Percentiles rank a stretch among this genome's conserved stretches.
Conservation (phyloP, 2,329 filamentous ascomycete genomes). For the Colletotrichum tabaci region DNA sequence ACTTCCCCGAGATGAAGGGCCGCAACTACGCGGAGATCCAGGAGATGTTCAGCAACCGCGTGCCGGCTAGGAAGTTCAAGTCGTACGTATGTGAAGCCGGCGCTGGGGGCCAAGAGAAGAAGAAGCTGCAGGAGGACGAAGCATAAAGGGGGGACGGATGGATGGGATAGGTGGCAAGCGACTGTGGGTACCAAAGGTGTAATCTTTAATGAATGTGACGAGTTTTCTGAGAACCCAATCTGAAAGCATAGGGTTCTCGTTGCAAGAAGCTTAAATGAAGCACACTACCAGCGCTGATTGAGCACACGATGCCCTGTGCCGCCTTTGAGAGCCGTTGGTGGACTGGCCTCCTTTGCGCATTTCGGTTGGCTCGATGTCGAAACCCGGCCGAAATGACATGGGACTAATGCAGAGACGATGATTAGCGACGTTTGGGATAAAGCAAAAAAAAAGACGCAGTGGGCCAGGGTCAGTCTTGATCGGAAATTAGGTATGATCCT, state of each 20-base stretch:
- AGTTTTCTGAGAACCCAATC: not conserved
- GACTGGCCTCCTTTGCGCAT: slow-evolving; percentile 12
- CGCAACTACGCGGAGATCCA: slow-evolving; percentile 43
- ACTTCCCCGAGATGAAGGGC: slow-evolving; percentile 42
- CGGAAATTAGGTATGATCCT: slow-evolving; percentile 37
- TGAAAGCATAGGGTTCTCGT: slow-evolving; percentile 15
- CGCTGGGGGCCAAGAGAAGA: slow-evolving; percentile 23
- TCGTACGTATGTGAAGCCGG: slow-evolving; percentile 34
- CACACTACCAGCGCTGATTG: slow-evolving; percentile 22
- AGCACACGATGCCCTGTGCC: slow-evolving; percentile 4
- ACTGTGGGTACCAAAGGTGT: slow-evolving; percentile 22
- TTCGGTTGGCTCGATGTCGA: slow-evolving; percentile 32
- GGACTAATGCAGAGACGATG: slow-evolving; percentile 36
- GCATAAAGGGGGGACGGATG: slow-evolving; percentile 16
- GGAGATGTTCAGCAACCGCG: slow-evolving; percentile 38
- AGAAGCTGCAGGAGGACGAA: slow-evolving; percentile 33
- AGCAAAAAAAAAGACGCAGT: slow-evolving; percentile 19
- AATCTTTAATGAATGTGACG: slow-evolving; percentile 22
- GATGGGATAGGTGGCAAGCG: not conserved
- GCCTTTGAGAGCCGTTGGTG: slow-evolving; percentile 15
- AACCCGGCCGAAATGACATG: slow-evolving; percentile 35
- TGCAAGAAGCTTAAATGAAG: slow-evolving; percentile 38
- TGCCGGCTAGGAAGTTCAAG: slow-evolving; percentile 39
- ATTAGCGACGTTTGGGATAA: slow-evolving; percentile 40
- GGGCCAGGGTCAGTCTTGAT: slow-evolving; percentile 33